phyloP scores from a whole-genome alignment of 805 yeast species.

The Tetrapisispora phaffii region DNA sequence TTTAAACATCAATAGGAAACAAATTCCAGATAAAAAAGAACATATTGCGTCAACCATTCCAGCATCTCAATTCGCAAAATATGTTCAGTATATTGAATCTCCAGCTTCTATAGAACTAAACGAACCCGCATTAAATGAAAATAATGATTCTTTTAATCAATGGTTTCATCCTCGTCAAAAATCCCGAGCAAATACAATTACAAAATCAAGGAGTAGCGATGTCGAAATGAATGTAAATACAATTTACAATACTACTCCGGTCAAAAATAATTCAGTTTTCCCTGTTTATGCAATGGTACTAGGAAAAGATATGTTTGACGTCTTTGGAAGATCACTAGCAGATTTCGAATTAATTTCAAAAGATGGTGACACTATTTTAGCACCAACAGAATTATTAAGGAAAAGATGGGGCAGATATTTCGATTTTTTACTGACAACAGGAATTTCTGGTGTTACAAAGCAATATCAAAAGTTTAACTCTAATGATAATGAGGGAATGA shows the following conservation, averaged over 20 bases:
- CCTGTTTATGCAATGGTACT: conserved; percentile 71
- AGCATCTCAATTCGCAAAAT: conserved; percentile 45
- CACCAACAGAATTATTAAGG: conserved; percentile 50
- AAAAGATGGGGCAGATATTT: conserved; percentile 74
- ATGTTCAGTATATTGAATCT: conserved; percentile 68
- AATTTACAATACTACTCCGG: neutral
- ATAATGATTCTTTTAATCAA: neutral
- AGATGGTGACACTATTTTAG: conserved; percentile 57
- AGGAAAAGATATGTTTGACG: conserved; percentile 63
- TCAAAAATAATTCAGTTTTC: conserved; percentile 33
- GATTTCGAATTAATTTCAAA: conserved; percentile 64
- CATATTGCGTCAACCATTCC: conserved; percentile 9
- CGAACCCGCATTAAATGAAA: conserved; percentile 11
- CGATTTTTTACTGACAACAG: conserved; percentile 49
- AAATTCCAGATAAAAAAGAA: conserved; percentile 2
- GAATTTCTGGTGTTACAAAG: conserved; percentile 47
- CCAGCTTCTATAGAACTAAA: conserved; percentile 41
- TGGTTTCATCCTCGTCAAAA: neutral
- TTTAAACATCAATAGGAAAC: neutral
- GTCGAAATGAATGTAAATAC: conserved; percentile 1
- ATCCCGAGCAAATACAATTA: neutral
- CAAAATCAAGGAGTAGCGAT: neutral
- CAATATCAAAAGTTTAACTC: conserved; percentile 11
- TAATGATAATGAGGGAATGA: neutral
- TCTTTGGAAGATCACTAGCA: conserved; percentile 51